Evolutionary conservation across 768 basidiomycete species (phyloP), one percentile per base, ranked within the genome.

Genomic region (Exidia glandulosa): DNA sequence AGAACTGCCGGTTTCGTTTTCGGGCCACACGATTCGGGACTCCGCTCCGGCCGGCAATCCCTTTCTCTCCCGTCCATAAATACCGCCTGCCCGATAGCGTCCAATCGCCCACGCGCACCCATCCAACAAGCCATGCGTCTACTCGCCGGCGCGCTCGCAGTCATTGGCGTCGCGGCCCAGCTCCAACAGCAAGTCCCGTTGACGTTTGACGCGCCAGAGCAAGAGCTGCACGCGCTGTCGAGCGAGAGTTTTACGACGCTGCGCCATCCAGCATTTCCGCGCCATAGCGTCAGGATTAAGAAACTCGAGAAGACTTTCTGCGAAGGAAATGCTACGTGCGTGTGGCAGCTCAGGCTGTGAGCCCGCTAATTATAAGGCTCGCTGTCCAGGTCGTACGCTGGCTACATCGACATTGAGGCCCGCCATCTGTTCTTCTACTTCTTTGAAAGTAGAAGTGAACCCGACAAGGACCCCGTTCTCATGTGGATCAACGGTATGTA

Each of bases 401-500:
- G 64, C 10, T 65, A 63, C 33, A 59, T 65, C 45, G 64, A 65
- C 55, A 57, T 63, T 31, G 58, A 58, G 13, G 54, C 45, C 19
- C 30, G 41, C 14, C 60, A 63, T 34, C 47, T 61, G 33, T 65
- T 65, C 57, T 65, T 65, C 55, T 63, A 63, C 52, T 71, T 71
- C 61, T 69, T 67, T 57, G 70, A 70, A 63, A 57, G 66, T 27
- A 52, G 69, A 29, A 58, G 63, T 32, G 60, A 64, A 16, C 70
- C 68, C 12, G 62, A 65, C 14, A 61, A 61, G n/a, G 70, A 69
- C 14, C 64, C 65, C 29, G 41, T 71, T n/a, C 62, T 71, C 31
- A 62, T 70, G 30, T 70, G 69, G 68, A 63, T 66, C 5, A 71
- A 69, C 59, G 69, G 69, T 34, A 29, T 23, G 16, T n/a, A n/a